A percentile compares a stretch with the other conserved stretches of the same genome.
phyloP scores from a whole-genome alignment of 345 rosid species.

The Trapa bicornis region DNA sequence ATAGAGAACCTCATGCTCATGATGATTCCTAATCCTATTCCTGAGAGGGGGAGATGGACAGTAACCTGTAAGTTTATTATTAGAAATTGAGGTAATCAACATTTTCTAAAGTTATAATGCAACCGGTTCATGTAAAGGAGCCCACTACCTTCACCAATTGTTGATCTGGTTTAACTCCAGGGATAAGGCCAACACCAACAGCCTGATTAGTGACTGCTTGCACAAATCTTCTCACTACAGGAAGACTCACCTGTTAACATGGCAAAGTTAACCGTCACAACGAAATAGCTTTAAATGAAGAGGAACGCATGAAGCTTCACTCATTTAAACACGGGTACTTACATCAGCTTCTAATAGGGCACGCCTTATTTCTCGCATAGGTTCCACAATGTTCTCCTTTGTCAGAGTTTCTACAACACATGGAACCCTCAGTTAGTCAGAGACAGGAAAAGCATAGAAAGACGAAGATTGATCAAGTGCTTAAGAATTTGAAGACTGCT shows the following conservation, averaged over 20 bases:
- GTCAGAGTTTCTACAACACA: slow-evolving; percentile 66
- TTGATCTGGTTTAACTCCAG: slow-evolving; percentile 94
- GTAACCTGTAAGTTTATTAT: not conserved
- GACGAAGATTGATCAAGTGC: not conserved
- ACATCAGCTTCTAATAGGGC: slow-evolving; percentile 99
- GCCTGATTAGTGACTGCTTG: slow-evolving; percentile 82
- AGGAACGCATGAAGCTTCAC: not conserved
- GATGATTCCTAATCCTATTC: not conserved
- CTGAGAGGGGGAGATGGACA: not conserved
- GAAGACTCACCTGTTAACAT: slow-evolving; percentile 79
- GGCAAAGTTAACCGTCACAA: slow-evolving; percentile 7
- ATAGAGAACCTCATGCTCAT: not conserved
- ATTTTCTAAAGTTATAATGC: not conserved
- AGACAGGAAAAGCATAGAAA: slow-evolving; percentile 1
- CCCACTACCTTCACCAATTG: slow-evolving; percentile 74
- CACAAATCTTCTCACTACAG: slow-evolving; percentile 91
- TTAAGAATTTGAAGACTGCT: not conserved
- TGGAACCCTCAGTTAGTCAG: slow-evolving; percentile 2
- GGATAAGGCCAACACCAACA: slow-evolving; percentile 68
- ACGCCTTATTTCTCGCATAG: slow-evolving; percentile 96
- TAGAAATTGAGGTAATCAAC: not conserved
- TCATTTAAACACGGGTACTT: slow-evolving; percentile 20
- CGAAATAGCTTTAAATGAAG: not conserved
- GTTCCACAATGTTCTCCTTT: slow-evolving; percentile 84
- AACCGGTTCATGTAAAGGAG: too few relatives aligned